These are phyloP conservation scores for Carex pumila DNA, from an alignment of 176 grass and related monocot genomes.

Conservation along the genomic window DNA sequence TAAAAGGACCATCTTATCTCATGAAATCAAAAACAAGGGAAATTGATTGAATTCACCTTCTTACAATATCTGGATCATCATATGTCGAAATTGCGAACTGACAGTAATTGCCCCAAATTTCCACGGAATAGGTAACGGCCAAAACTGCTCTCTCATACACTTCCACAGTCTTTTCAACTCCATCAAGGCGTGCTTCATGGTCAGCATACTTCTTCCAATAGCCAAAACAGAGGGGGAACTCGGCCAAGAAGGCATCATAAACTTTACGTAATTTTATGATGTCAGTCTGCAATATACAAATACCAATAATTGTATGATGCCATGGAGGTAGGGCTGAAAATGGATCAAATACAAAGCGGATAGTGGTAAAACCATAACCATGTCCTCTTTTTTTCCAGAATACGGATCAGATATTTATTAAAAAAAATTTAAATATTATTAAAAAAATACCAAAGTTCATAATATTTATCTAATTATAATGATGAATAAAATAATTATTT, in stretches of 20 bases:
- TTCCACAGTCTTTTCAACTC: constrained; percentile 65
- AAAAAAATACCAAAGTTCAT: too few relatives aligned
- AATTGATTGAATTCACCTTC: constrained; percentile 47
- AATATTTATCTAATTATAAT: too few relatives aligned
- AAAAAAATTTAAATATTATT: too few relatives aligned
- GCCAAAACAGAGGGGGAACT: constrained; percentile 95
- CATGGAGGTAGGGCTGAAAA: too few relatives aligned
- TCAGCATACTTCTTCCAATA: constrained; percentile 99
- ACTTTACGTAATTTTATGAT: constrained; percentile 80
- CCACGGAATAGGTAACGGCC: constrained; percentile 97
- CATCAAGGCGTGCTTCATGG: constrained; percentile 71
- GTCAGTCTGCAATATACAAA: constrained; percentile 42
- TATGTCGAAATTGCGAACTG: constrained; percentile 89
- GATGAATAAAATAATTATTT: too few relatives aligned
- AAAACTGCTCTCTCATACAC: constrained; percentile 95
- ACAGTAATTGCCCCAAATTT: constrained; percentile 95
- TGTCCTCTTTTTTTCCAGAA: too few relatives aligned
- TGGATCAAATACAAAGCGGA: too few relatives aligned
- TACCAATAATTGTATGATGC: neutral
- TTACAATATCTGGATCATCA: constrained; percentile 79
- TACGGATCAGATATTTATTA: too few relatives aligned
- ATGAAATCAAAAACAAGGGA: neutral
- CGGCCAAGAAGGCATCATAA: constrained; percentile 80
- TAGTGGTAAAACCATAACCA: too few relatives aligned
- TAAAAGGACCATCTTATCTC: neutral